Evolutionary conservation across 805 yeast genomes (phyloP), one percentile per base, ranked within the genome.

Genomic region (Clavispora santaluciae): DNA sequence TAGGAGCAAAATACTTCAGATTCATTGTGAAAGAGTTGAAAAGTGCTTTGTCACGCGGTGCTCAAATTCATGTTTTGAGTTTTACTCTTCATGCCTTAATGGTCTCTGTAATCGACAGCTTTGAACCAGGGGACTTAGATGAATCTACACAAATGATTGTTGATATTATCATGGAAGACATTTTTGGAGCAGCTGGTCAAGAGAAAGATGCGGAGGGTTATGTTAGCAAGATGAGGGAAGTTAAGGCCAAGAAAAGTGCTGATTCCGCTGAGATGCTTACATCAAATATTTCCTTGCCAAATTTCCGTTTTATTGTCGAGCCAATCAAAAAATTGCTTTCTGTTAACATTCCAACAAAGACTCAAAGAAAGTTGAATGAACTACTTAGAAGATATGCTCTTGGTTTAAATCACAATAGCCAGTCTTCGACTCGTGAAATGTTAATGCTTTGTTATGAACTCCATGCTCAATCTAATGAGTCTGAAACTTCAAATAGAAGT

Each of bases 181-280:
- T 81, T 4, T 90, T 93, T 61, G 99, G 99, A 18, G 76, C 83
- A 8, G 86, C 95, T 3, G 95, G 96, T 25, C 84, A 83, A 56
- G 98, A 93, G 55, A 91, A 93, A 58, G 98, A 93, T 49, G 90
- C 93, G 5, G 97, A 89, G 46, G 96, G 89, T 15, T 91, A 93
- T 55, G 77, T 76, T 39, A 81, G 86, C 22, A 80, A 82, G 46
- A 86, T 89, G 80, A 86, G 84, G 53, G 99, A 91, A 67, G 91
- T 93, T 25, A 90, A 88, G 58, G 82, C 79, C 49, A 87, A 86
- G 56, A 88, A 88, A 64, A 83, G 95, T 68, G 85, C 68, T 56
- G 98, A 93, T 51, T 79, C 93, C 5, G 95, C 83, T 21, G 95
- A 90, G 62, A 66, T 88, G 15, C 56, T 91, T 35, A 75, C 95